Evolutionary conservation across 2,329 filamentous ascomycete genomes (phyloP).

Genomic region (Phaeosphaeria sp.): DNA sequence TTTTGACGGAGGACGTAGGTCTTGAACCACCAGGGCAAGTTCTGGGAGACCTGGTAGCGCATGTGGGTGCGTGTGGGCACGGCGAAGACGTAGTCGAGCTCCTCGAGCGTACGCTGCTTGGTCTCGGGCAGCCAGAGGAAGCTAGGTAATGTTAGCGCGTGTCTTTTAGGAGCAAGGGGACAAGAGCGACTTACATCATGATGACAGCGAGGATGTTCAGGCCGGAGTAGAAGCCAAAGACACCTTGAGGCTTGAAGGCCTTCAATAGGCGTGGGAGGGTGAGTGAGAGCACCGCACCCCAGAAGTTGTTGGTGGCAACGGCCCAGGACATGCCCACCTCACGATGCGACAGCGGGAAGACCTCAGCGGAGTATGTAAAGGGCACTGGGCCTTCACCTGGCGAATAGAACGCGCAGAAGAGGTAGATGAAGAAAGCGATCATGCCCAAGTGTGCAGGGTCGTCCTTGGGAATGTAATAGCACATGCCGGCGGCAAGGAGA

Average conservation of each 20-base stretch:
- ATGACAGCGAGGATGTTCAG: constrained; percentile 67
- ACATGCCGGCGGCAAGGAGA: constrained; percentile 57
- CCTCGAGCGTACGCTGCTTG: constrained; percentile 57
- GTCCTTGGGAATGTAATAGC: constrained; percentile 57
- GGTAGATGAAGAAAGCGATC: constrained; percentile 64
- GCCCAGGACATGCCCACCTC: constrained; percentile 76
- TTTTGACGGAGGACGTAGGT: constrained; percentile 51
- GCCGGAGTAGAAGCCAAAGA: constrained; percentile 68
- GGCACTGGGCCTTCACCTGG: constrained; percentile 59
- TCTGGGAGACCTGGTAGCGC: constrained; percentile 37
- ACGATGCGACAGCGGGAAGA: constrained; percentile 73
- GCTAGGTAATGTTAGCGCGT: constrained; percentile 17
- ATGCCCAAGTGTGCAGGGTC: constrained; percentile 54
- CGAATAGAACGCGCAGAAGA: constrained; percentile 52
- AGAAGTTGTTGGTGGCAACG: constrained; percentile 70
- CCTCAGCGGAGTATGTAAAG: constrained; percentile 58
- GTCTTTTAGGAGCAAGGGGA: not conserved
- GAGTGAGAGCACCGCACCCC: constrained; percentile 66
- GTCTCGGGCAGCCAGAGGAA: constrained; percentile 64
- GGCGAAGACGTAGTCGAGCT: constrained; percentile 60
- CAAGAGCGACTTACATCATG: constrained; percentile 60
- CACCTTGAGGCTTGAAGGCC: constrained; percentile 59
- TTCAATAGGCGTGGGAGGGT: constrained; percentile 67
- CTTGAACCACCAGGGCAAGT: constrained; percentile 56
- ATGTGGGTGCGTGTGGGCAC: constrained; percentile 52